Base-by-base conservation (phyloP, 148 eudicot genomes). In the Salicornia ramosissima region DNA sequence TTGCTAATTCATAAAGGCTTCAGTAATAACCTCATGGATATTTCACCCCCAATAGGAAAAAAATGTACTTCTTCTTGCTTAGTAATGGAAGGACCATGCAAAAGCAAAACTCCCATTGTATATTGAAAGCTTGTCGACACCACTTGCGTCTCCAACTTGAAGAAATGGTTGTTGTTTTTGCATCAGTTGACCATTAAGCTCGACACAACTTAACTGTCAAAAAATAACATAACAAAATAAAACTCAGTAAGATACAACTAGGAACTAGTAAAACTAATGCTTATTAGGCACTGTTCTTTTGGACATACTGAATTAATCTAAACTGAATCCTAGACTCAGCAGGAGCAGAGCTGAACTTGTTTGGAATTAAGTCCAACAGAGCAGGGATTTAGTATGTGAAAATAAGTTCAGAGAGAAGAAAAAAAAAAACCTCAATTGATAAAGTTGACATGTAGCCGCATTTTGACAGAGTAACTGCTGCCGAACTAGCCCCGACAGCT, bases 401-500 rank as follows among this genome's bases (percentile, higher is more conserved):
- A 36, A 36, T 8, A 36, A 36, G 40, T 36, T 36, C 40, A 29
- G 2, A 57, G 2, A 29, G 13, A 28, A 57, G 2, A 29, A 5
- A 28, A 40, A 64, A 1, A 21, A 22, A 30, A 5, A 73, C 74
- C 74, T 71, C 57, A 33, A 18, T 46, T 33, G 31, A 25, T 6
- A 60, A 3, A 45, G 26, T 42, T 30, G 67, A 34, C 57, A 71
- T 22, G 4, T 59, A 19, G 16, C 16, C 60, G 33, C 45, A 46
- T n/a, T 68, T 67, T 4, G 64, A 28, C 15, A 7, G 60, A 57
- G 67, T 60, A 25, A 12, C 65, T 57, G 66, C n/a, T 16, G 55
- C 39, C 40, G 21, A 34, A 34, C 53, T n/a, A 24, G 51, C 71
- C 60, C 65, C 51, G 66, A 63, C 68, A 50, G 52, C 71, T 28